Conservation (phyloP, 1,284 basidiomycete genomes). For the Microbotryum intermedium region DNA sequence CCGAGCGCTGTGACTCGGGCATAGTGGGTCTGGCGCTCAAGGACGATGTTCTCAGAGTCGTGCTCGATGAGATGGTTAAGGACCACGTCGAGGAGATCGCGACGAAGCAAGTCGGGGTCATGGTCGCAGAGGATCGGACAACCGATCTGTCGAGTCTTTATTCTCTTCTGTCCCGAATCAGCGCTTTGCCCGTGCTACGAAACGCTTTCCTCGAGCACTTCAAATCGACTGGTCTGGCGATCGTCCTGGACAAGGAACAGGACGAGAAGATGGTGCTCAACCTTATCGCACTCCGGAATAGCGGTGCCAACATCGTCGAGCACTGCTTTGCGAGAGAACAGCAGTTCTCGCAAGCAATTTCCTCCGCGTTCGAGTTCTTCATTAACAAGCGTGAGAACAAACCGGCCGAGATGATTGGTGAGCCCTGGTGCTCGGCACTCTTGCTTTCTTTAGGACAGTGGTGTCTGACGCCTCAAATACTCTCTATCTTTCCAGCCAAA, state of each 20-base stretch:
- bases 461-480: not conserved
- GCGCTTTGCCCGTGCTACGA: constrained; percentile 50
- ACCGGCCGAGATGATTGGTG: constrained; percentile 79
- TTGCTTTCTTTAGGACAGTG: not conserved
- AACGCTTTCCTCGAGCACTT: constrained; percentile 55
- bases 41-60: constrained; percentile 9
- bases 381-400: constrained; percentile 75
- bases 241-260: constrained; percentile 51
- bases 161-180: constrained; percentile 54
- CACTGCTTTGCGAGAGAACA: constrained; percentile 45
- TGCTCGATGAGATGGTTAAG: constrained; percentile 29
- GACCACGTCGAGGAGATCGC: constrained; percentile 28
- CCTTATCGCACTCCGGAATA: constrained; percentile 61
- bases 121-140: constrained; percentile 27
- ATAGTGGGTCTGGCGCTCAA: constrained; percentile 40
- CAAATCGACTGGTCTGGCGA: constrained; percentile 38
- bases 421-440: not conserved
- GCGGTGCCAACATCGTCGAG: constrained; percentile 50
- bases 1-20: constrained; percentile 45
- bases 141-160: constrained; percentile 54
- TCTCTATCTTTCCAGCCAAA: constrained; percentile 52
- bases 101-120: constrained; percentile 16
- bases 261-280: constrained; percentile 71
- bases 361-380: constrained; percentile 68
- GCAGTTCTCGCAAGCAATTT: constrained; percentile 41